Base-by-base conservation (phyloP, 2,329 filamentous ascomycete species). In the Pestalotiopsis sp. region DNA sequence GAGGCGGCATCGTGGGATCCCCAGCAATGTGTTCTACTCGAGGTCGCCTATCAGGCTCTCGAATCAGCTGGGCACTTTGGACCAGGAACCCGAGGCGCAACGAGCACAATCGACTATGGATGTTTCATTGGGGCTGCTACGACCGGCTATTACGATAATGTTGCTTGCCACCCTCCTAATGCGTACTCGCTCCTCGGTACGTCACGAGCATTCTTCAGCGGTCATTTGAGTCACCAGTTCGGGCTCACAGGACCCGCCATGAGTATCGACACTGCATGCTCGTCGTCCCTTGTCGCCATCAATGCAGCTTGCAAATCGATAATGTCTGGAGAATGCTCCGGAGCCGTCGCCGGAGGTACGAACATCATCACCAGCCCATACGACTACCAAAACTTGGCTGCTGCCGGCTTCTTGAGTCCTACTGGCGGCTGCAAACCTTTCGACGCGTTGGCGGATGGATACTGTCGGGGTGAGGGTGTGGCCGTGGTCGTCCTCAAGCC, bases 401-500 rank as follows among this genome's bases (percentile, higher is more conserved):
- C 52, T 0, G 76, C 71, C 4, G 69, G 67, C n/a, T 78, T 80
- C 56, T 67, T 78, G 11, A 76, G 73, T 58, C 70, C 75, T 2
- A 74, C 72, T 2, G 74, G 75, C 3, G 72, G 71, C 11, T 77
- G 71, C 58, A 74, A 78, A 59, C 74, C 76, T 1, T 83, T 81
- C 64, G 84, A 85, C 66, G 69, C 74, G 1, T 70, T 72, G 2
- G 85, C 82, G 0, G 81, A 86, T 69, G 87, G 87, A 0, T 89
- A 88, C 69, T 86, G 82, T 12, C 78, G 86, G 2, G 86, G 81
- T 0, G 87, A 90, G 63, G 87, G 83, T 0, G 73, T 81, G 3
- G 83, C 73, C 0, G 71, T 78, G 0, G 72, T 89, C 0, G 72
- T 87, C 2, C 69, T 89, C 0, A 89, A 89, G 76, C 79, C 75